Evolutionary conservation across 2,329 filamentous ascomycete genomes (phyloP).

Genomic region (Aaosphaeria arxii): DNA sequence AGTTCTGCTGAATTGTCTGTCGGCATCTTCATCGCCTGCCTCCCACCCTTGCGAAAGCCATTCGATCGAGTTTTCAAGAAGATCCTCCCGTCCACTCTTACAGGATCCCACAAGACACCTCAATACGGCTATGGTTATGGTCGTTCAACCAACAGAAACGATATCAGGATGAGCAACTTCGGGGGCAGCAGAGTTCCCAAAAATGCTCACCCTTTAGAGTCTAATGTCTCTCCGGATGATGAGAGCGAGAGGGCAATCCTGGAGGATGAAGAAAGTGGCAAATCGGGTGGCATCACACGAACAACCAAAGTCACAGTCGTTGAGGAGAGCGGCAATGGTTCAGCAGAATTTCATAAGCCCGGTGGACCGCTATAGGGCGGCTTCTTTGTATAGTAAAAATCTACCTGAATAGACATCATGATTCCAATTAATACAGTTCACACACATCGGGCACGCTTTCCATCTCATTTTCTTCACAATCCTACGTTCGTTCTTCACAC

Average conservation of each 20-base stretch:
- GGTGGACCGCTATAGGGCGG: too few relatives aligned
- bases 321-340: slow-evolving; percentile 2
- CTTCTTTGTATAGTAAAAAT: too few relatives aligned
- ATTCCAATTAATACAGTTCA: too few relatives aligned
- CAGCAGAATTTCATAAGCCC: too few relatives aligned
- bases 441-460: too few relatives aligned
- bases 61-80: slow-evolving; percentile 18
- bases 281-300: slow-evolving; percentile 18
- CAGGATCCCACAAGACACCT: slow-evolving; percentile 13
- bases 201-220: slow-evolving; percentile 12
- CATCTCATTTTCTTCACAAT: too few relatives aligned
- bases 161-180: slow-evolving; percentile 11
- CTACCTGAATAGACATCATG: too few relatives aligned
- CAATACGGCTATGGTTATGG: slow-evolving; percentile 7
- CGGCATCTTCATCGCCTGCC: slow-evolving; percentile 19
- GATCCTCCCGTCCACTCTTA: slow-evolving; percentile 14
- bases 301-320: slow-evolving; percentile 19
- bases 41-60: slow-evolving; percentile 23
- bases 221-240: slow-evolving; percentile 18
- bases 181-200: slow-evolving; percentile 6
- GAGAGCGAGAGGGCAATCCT: slow-evolving; percentile 26
- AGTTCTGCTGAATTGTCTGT: slow-evolving; percentile 18
- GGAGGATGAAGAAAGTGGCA: slow-evolving; percentile 14
- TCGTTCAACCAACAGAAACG: slow-evolving; percentile 8
- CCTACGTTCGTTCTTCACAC: too few relatives aligned